Percentiles rank a stretch among this genome's conserved stretches.
phyloP scores from a whole-genome alignment of 2,329 filamentous ascomycete genomes.

The Cercospora zeae-maydis region DNA sequence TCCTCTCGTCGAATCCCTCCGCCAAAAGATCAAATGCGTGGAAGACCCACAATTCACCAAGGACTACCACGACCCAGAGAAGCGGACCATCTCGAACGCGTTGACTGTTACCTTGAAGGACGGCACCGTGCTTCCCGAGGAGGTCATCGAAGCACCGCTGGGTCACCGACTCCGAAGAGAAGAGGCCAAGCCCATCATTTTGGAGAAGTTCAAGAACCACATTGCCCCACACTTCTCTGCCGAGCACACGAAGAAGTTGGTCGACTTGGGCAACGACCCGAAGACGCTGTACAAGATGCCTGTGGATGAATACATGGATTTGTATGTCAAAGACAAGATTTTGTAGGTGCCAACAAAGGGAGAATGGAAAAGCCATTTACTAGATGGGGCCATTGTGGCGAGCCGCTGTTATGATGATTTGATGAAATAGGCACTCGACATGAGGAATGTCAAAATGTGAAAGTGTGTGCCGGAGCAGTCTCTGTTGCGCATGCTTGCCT shows the following conservation, averaged over 20 bases:
- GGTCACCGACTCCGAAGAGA: slow-evolving; percentile 87
- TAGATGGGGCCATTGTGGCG: background rate
- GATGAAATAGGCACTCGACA: background rate
- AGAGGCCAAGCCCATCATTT: slow-evolving; percentile 91
- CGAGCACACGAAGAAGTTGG: slow-evolving; percentile 73
- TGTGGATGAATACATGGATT: slow-evolving; percentile 89
- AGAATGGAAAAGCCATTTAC: background rate
- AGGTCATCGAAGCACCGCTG: slow-evolving; percentile 88
- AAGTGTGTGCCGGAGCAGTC: background rate
- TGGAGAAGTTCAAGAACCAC: slow-evolving; percentile 94
- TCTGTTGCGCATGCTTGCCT: background rate
- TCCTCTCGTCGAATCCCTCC: slow-evolving; percentile 81
- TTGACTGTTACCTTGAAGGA: slow-evolving; percentile 93
- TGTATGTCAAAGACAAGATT: slow-evolving; percentile 61
- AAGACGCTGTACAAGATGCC: slow-evolving; percentile 74
- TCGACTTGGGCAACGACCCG: slow-evolving; percentile 72
- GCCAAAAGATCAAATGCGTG: slow-evolving; percentile 90
- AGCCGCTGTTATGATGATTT: background rate
- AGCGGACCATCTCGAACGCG: slow-evolving; percentile 96
- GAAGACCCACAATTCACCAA: slow-evolving; percentile 85
- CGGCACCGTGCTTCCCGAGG: slow-evolving; percentile 84
- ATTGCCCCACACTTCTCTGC: slow-evolving; percentile 76
- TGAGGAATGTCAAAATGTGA: background rate
- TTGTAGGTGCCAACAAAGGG: slow-evolving; percentile 18
- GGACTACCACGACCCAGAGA: slow-evolving; percentile 91